Evolutionary conservation across 495 filamentous ascomycete genomes (phyloP), one percentile per base, ranked within the genome.

Genomic region (Entonaema liquescens): DNA sequence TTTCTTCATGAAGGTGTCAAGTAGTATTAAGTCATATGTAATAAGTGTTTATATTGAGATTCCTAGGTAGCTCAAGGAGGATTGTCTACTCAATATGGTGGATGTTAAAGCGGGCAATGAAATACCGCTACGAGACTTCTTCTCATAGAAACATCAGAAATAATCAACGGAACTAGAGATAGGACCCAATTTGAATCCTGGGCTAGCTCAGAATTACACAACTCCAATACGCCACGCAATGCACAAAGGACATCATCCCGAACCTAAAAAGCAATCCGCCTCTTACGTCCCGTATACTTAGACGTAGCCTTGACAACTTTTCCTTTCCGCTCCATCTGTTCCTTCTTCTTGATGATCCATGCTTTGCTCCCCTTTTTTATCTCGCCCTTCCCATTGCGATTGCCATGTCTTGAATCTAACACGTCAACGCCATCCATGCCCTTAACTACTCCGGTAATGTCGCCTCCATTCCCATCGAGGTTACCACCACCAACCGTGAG

Each of bases 331-430:
- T 93, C 90, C 92, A 95, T 94, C 81, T 96, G 92, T 68, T 96
- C 93, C 82, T 99, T 99, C 82, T 98, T 99, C 74, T 88, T 87
- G 82, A 95, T 72, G 70, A 99, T 97, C 94, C 94, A 98, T 35
- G 84, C 86, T 79, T 92, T 97, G 72, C 90, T 90, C 3, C 94
- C 93, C 81, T 97, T 97, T 74, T 86, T 87, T 0, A 87, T 76
- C 44, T 84, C 83, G 21, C 84, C 81, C 67, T 82, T 86, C 26
- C 84, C 82, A 60, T 59, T 73, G 62, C 81, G 85, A 72, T 83
- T 74, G 79, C 88, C 84, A 66, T 80, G 88, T 73, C 92, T 82
- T 44, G 86, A 79, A 80, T 97, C 95, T 68, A 91, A 74, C 15
- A 99, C 88, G 80, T 93, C 91, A 11, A 99, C 94, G 67, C 87